A percentile compares a stretch with the other conserved stretches of the same genome.
Conservation (phyloP, 2,329 filamentous ascomycete genomes). For the Microcyclosporella mali region DNA sequence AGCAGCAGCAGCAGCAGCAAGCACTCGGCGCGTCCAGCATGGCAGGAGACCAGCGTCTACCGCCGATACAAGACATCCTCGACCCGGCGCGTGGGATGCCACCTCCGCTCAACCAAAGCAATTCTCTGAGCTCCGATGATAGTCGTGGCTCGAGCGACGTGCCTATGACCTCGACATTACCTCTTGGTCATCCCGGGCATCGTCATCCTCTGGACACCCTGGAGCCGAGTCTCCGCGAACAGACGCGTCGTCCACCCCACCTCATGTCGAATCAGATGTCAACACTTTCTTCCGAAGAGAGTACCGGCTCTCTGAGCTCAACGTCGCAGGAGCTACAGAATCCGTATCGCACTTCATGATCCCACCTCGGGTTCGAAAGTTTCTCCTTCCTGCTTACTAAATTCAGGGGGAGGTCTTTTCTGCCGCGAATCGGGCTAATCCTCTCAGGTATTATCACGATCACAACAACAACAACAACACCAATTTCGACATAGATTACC, state of each 20-base stretch:
- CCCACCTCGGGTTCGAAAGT: neutral
- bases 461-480: neutral
- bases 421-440: neutral
- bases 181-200: neutral
- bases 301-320: constrained; percentile 14
- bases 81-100: constrained; percentile 10
- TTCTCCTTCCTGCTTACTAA: neutral
- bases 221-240: constrained; percentile 9
- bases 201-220: constrained; percentile 10
- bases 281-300: constrained; percentile 19
- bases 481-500: no score
- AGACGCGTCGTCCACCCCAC: constrained; percentile 3
- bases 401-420: no score
- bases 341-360: constrained; percentile 13
- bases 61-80: constrained; percentile 19
- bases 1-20: neutral
- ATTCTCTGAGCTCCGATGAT: constrained; percentile 20
- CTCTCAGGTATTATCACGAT: neutral
- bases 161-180: no score
- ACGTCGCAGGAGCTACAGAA: constrained; percentile 11
- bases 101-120: constrained; percentile 13
- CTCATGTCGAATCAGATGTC: neutral
- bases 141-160: constrained; percentile 9
- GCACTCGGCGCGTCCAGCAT: neutral
- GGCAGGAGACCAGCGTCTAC: constrained; percentile 15